Evolutionary conservation across 169 alveolate species (phyloP), one percentile per base, ranked within the genome.

Genomic region (Besnoitia besnoiti): DNA sequence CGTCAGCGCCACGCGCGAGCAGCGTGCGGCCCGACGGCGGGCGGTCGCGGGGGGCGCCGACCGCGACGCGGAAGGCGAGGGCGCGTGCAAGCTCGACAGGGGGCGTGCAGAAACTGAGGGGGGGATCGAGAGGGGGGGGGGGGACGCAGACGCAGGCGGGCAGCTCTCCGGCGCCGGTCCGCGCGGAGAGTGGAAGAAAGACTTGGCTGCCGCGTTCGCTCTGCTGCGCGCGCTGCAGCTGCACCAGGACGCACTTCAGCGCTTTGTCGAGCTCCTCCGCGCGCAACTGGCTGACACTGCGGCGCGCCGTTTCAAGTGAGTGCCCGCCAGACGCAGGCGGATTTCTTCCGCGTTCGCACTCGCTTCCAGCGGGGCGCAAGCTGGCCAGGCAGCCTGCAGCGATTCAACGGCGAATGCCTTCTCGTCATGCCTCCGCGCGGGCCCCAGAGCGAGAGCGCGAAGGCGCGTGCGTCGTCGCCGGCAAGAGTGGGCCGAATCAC

Each of bases 231-330:
- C 87, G 7, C 87, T 77, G 40, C 14, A 42, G 16, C n/a, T 42
- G 33, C 87, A 77, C 44, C 61, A 77, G 37, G 87, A 77, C 19
- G 87, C 87, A 1, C 87, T 77, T 19, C 27, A 42, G 49, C 37
- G 49, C 37, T 37, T 42, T 55, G 55, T 39, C 61, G 59, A 77
- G 30, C 87, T 39, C 12, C 49, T 77, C 19, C n/a, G 40, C 61
- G 14, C 37, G 33, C 87, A 77, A 7, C 87, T 77, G 42, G 87
- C 87, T 40, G 87, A 77, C 55, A 35, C 0, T 24, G 49, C 61
- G 3, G 87, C 55, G 8, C n/a, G 40, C 1, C 49, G 61, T 0
- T 77, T 77, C 87, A 77, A 77, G 87, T 77, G 40, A 37, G 87
- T 67, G 80, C 33, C 19, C 62, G 30, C 62, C 10, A 50, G 62